Conservation (phyloP, 78 protist genomes). For the Mastigamoeba balamuthi region DNA sequence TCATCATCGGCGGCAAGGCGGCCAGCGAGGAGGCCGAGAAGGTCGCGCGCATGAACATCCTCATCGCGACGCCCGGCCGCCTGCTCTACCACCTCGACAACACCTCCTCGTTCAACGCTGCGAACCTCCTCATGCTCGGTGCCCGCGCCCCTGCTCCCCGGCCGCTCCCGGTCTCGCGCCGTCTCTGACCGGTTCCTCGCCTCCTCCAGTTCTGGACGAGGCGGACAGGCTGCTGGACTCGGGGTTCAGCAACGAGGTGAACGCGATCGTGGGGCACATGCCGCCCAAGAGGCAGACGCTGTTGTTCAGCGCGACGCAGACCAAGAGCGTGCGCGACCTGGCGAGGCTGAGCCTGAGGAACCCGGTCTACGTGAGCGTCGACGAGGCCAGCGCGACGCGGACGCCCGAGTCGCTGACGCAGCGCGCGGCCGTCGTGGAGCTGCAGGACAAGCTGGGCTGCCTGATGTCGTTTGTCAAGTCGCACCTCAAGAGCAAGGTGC, state of each 20-base stretch:
- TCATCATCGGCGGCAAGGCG: conserved; percentile 88
- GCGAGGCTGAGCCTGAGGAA: conserved; percentile 55
- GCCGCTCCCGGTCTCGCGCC: neutral
- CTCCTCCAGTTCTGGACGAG: conserved; percentile 81
- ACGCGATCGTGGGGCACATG: conserved; percentile 67
- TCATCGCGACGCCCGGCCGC: conserved; percentile 97
- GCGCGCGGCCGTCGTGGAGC: conserved; percentile 10
- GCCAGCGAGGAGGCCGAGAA: conserved; percentile 18
- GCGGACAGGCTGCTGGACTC: conserved; percentile 91
- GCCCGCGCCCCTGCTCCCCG: no score
- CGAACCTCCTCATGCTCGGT: conserved; percentile 65
- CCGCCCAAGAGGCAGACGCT: conserved; percentile 74
- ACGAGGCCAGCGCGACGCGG: conserved; percentile 1
- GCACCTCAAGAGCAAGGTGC: conserved; percentile 64
- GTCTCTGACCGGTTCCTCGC: neutral
- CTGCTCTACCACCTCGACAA: conserved; percentile 94
- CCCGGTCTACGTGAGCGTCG: conserved; percentile 80
- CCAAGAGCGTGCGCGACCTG: conserved; percentile 57
- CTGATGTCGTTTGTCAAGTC: conserved; percentile 71
- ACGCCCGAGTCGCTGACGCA: conserved; percentile 64
- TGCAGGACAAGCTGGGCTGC: conserved; percentile 70
- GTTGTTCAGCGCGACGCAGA: conserved; percentile 96
- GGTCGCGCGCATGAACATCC: conserved; percentile 68
- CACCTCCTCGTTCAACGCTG: conserved; percentile 51
- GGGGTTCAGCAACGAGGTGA: conserved; percentile 76